Base-by-base conservation (phyloP, 148 eudicot species). In the Fagopyrum esculentum region DNA sequence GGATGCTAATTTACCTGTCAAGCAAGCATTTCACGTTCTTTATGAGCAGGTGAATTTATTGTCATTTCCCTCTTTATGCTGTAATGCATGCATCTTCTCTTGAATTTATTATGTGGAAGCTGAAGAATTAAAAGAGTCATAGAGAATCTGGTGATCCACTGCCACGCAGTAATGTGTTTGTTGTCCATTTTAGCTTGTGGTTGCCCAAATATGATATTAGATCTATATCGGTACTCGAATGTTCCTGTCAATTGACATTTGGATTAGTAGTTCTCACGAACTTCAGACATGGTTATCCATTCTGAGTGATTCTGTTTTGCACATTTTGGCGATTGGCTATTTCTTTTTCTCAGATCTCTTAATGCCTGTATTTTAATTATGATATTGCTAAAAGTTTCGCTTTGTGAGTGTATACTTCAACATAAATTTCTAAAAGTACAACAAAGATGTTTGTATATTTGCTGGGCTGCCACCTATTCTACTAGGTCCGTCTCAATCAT, bases 11-110 rank as follows among this genome's bases (percentile, higher is more conserved):
- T 79, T 93, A 81, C 98, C 98, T 57, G 95, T 93, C 75, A 93
- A 91, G 82, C 97, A 93, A 79, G 98, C 98, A 73, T 93, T 93
- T 80, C 97, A 93, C 72, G 80, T 93, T 77, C 94, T 93, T 45
- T 84, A 93, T 84, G 98, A 93, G 79, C 98, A 93, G 98, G 98
- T 93, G 45, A 30, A 16, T 63, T 30, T 30, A 63, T 30, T 63
- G 12, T 59, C 64, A 59, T 59, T 59, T 9, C 11, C 11, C 59
- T 44, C 45, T 29, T 63, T 63, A 1, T 35, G 40, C 3, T 35
- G 40, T 35, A 35, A 22, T 2, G 69, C 45, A 63, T 63, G 15
- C 35, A 22, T 22, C 11, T 22, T 59, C 9, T 59, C 9, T 22
- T 35, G 40, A 35, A 35, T 35, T 35, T 35, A 35, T 35, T 35